Evolutionary conservation across 768 basidiomycete species (phyloP).

Genomic region (Hericium coralloides): DNA sequence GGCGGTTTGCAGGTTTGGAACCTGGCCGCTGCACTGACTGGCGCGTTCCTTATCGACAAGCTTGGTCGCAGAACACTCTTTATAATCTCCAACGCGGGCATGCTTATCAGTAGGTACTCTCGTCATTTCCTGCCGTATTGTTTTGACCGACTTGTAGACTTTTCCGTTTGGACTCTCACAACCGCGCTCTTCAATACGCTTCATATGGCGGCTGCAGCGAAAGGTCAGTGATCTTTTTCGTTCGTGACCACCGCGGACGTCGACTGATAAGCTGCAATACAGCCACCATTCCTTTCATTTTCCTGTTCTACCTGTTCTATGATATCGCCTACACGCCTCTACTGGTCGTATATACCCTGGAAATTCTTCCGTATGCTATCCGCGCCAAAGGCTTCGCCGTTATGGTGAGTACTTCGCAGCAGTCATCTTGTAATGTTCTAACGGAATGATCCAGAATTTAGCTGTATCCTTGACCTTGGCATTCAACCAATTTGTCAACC

Average conservation of each 20-base stretch:
- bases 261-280: not conserved
- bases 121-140: not conserved
- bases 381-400: conserved; percentile 75
- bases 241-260: not conserved
- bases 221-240: conserved; percentile 14
- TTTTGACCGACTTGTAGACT: conserved; percentile 26
- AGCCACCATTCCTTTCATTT: conserved; percentile 63
- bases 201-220: conserved; percentile 22
- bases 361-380: conserved; percentile 74
- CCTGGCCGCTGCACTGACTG: conserved; percentile 45
- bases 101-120: conserved; percentile 38
- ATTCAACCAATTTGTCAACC: conserved; percentile 77
- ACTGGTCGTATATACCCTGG: conserved; percentile 52
- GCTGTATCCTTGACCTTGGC: conserved; percentile 56
- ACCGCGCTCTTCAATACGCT: conserved; percentile 30
- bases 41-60: conserved; percentile 56
- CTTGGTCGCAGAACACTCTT: conserved; percentile 64
- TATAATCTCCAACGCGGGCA: conserved; percentile 52
- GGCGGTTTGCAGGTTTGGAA: conserved; percentile 63
- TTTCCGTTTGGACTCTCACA: conserved; percentile 46
- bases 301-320: conserved; percentile 42
- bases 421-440: not conserved
- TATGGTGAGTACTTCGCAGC: conserved; percentile 38
- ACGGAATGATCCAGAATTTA: conserved; percentile 38
- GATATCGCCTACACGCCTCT: conserved; percentile 76